A percentile compares a stretch with the other conserved stretches of the same genome.
Conservation (phyloP, 1,284 basidiomycete genomes). For the Moniliophthora roreri region DNA sequence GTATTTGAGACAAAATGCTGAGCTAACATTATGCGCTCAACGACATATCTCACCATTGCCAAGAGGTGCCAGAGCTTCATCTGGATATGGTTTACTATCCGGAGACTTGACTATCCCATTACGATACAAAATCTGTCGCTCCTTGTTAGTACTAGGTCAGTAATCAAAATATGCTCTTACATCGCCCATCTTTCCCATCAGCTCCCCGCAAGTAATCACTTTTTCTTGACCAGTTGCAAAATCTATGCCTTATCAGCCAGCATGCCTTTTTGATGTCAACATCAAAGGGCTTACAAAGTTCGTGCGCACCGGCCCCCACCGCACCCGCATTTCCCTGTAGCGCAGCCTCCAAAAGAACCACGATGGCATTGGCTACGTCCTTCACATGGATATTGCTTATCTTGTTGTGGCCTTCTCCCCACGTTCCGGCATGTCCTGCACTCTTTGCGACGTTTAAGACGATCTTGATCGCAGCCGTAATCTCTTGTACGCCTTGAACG, state of each 20-base stretch:
- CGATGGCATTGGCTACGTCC: conserved; percentile 32
- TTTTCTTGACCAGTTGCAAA: conserved; percentile 4
- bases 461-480: conserved; percentile 31
- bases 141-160: neutral
- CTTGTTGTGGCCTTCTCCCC: conserved; percentile 37
- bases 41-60: conserved; percentile 32
- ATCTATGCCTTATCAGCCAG: neutral
- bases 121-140: conserved; percentile 31
- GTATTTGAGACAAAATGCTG: conserved; percentile 5
- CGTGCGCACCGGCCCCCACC: conserved; percentile 38
- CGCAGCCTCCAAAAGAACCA: conserved; percentile 35
- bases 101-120: conserved; percentile 34
- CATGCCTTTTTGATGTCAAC: neutral
- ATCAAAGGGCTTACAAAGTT: conserved; percentile 29
- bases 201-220: conserved; percentile 20
- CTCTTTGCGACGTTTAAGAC: conserved; percentile 31
- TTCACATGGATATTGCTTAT: conserved; percentile 39
- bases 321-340: conserved; percentile 38
- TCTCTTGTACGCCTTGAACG: conserved; percentile 32
- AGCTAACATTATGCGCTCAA: neutral
- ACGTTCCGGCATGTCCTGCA: conserved; percentile 34
- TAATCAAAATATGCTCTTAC: conserved; percentile 22
- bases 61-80: conserved; percentile 30
- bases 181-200: conserved; percentile 34
- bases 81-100: conserved; percentile 32